A percentile compares a stretch with the other conserved stretches of the same genome.
phyloP scores from a whole-genome alignment of 2,329 filamentous ascomycete species.

The Nemania sp. region DNA sequence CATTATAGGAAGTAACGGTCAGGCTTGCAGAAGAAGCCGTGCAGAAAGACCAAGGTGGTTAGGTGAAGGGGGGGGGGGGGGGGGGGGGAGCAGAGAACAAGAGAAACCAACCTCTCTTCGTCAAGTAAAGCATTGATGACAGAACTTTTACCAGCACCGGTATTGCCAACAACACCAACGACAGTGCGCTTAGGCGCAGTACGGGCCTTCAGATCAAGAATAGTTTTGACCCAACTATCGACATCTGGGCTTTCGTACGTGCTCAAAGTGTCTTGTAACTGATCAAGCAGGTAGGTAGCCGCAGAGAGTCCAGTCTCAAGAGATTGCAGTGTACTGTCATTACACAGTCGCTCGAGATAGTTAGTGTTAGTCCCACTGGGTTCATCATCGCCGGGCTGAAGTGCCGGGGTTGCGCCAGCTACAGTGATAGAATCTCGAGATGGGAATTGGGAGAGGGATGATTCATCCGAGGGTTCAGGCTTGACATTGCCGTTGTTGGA shows the following conservation, averaged over 20 bases:
- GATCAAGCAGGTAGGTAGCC: constrained; percentile 37
- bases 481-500: constrained; percentile 18
- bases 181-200: constrained; percentile 56
- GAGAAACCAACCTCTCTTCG: constrained; percentile 60
- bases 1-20: neutral
- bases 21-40: neutral
- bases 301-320: constrained; percentile 44
- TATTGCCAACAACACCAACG: constrained; percentile 71
- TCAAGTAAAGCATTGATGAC: constrained; percentile 73
- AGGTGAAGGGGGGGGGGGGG: too few relatives aligned
- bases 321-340: constrained; percentile 27
- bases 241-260: constrained; percentile 20
- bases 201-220: constrained; percentile 56
- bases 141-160: constrained; percentile 71
- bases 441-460: constrained; percentile 16
- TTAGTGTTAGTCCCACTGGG: constrained; percentile 20
- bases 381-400: constrained; percentile 8
- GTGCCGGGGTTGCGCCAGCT: neutral
- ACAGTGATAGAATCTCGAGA: neutral
- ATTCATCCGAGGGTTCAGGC: constrained; percentile 20
- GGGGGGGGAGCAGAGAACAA: neutral
- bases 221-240: constrained; percentile 54
- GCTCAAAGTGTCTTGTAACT: constrained; percentile 34
- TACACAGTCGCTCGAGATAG: constrained; percentile 42
- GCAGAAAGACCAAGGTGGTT: neutral